phyloP scores from a whole-genome alignment of 768 basidiomycete genomes.

The Tubosaeta sp. region DNA sequence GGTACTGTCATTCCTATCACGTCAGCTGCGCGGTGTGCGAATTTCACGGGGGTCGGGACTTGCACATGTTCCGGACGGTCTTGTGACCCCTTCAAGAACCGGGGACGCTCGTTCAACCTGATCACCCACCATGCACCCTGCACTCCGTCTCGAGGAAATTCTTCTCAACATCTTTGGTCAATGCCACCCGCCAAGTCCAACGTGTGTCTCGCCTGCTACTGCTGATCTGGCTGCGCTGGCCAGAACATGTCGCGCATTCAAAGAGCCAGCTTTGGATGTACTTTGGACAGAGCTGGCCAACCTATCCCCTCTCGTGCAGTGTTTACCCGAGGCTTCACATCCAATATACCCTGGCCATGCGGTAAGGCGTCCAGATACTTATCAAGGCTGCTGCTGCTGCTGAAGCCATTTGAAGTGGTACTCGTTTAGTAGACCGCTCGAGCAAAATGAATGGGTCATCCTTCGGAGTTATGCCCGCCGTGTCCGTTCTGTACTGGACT shows the following conservation, averaged over 20 bases:
- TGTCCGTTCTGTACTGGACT: conserved; percentile 10
- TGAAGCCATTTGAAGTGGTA: conserved; percentile 10
- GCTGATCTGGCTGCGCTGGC: conserved; percentile 13
- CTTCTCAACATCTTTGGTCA: conserved; percentile 10
- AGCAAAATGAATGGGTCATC: conserved; percentile 8
- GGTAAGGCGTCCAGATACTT: not conserved
- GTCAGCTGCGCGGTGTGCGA: no score
- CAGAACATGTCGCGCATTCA: conserved; percentile 14
- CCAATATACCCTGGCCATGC: conserved; percentile 8
- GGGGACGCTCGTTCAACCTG: no score
- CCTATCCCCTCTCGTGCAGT: conserved; percentile 11
- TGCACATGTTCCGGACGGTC: not conserved
- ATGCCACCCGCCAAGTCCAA: conserved; percentile 1
- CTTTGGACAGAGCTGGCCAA: conserved; percentile 14
- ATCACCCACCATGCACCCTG: conserved; percentile 3
- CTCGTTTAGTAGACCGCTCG: conserved; percentile 11
- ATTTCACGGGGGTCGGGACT: no score
- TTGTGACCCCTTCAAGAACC: no score
- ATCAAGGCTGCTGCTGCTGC: not conserved
- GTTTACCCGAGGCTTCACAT: conserved; percentile 10
- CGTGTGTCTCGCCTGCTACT: not conserved
- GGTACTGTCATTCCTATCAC: no score
- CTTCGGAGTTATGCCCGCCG: conserved; percentile 10
- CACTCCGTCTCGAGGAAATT: conserved; percentile 10
- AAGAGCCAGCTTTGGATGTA: conserved; percentile 16